Percentiles rank a stretch among this genome's conserved stretches.
Conservation (phyloP, 2,329 filamentous ascomycete genomes). For the Zymoseptoria brevis region DNA sequence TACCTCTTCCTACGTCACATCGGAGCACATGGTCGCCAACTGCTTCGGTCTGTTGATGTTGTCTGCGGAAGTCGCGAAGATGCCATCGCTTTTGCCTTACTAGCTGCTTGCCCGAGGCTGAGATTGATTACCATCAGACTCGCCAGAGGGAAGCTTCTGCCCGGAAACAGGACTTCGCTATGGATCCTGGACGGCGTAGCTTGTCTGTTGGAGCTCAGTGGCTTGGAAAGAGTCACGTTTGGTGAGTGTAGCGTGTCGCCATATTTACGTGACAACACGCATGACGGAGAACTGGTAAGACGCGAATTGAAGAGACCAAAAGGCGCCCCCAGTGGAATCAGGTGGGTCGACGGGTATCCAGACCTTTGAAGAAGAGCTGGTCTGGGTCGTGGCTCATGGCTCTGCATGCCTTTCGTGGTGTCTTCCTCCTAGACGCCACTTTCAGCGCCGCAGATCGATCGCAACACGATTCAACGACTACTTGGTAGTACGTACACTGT, state of each 20-base stretch:
- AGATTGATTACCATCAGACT: constrained; percentile 19
- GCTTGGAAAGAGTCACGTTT: constrained; percentile 20
- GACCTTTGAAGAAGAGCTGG: constrained; percentile 11
- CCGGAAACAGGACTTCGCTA: constrained; percentile 10
- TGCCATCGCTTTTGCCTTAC: constrained; percentile 25
- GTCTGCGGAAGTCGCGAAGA: constrained; percentile 23
- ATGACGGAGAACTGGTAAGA: constrained; percentile 18
- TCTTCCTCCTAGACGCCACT: no score
- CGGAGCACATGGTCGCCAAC: constrained; percentile 19
- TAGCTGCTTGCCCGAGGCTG: constrained; percentile 22
- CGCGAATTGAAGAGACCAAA: constrained; percentile 19
- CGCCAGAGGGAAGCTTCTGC: constrained; percentile 15
- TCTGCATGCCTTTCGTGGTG: no score
- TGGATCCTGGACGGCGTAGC: constrained; percentile 25
- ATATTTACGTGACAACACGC: constrained; percentile 15
- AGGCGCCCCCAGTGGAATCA: constrained; percentile 14
- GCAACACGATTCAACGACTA: neutral
- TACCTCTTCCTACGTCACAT: constrained; percentile 34
- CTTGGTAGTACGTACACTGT: neutral
- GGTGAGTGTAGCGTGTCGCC: constrained; percentile 7
- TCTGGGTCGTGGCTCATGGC: no score
- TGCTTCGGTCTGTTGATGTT: constrained; percentile 20
- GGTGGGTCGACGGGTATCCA: constrained; percentile 19
- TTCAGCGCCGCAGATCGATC: no score
- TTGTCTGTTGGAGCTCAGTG: constrained; percentile 21